Percentiles rank a stretch among this genome's conserved stretches.
Conservation (phyloP, 495 filamentous ascomycete genomes). For the Neurospora pannonica region DNA sequence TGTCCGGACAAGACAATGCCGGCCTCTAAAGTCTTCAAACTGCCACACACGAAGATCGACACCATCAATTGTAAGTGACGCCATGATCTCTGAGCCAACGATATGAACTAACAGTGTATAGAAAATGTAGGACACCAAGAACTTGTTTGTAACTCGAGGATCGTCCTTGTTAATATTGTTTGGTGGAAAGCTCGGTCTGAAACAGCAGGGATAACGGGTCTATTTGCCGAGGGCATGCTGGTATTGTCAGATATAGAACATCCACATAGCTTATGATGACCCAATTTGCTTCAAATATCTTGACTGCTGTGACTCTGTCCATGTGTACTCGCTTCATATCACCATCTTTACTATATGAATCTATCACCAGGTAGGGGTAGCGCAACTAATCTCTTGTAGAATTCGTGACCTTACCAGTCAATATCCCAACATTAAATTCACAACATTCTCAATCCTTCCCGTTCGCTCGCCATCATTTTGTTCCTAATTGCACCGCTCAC, state of each 20-base stretch:
- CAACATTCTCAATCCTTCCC: neutral
- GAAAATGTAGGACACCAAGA: neutral
- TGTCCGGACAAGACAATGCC: neutral
- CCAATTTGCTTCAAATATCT: neutral
- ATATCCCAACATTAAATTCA: neutral
- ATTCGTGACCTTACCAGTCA: no score
- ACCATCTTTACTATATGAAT: no score
- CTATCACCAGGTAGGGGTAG: no score
- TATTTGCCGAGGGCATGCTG: neutral
- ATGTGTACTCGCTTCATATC: neutral
- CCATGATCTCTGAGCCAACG: neutral
- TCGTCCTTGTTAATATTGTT: rapidly evolving
- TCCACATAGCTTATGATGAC: neutral
- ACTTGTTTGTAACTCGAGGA: neutral
- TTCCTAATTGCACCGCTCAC: neutral
- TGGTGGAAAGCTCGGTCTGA: neutral
- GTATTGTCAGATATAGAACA: neutral
- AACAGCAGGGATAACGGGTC: neutral
- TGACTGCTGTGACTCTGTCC: neutral
- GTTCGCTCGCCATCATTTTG: neutral
- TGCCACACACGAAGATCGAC: neutral
- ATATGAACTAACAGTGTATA: neutral
- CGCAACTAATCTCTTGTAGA: no score
- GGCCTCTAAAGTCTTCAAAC: neutral
- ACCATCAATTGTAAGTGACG: neutral